phyloP scores from a whole-genome alignment of 2,329 filamentous ascomycete species.

The Chrysosporium queenslandicum region DNA sequence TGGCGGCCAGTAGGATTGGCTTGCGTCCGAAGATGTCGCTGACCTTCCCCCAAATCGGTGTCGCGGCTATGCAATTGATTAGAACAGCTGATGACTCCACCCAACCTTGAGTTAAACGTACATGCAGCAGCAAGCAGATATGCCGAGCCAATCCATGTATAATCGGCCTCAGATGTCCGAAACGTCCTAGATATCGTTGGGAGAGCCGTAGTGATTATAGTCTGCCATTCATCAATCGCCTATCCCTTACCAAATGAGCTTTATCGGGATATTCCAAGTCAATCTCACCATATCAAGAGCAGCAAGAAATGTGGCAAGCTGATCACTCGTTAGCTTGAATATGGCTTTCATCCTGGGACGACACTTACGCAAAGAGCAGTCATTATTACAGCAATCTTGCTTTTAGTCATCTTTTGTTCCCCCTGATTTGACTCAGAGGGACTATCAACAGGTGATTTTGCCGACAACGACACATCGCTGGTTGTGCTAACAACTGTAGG shows the following conservation, averaged over 20 bases:
- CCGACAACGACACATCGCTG: constrained; percentile 1
- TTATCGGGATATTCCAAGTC: neutral
- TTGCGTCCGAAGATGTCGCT: constrained; percentile 61
- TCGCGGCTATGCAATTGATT: too few relatives aligned
- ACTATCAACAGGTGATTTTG: neutral
- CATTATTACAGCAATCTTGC: constrained; percentile 16
- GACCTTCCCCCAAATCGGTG: constrained; percentile 51
- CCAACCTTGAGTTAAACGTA: too few relatives aligned
- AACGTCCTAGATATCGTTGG: constrained; percentile 29
- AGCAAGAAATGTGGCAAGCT: constrained; percentile 51
- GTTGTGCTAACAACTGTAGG: neutral
- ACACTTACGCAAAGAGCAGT: constrained; percentile 16
- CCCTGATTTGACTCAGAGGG: neutral
- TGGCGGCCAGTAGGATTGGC: constrained; percentile 51
- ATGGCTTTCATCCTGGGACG: neutral
- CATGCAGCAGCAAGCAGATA: constrained; percentile 31
- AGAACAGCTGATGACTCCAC: too few relatives aligned
- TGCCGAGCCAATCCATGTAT: constrained; percentile 33
- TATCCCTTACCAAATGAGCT: too few relatives aligned
- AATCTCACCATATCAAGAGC: constrained; percentile 47
- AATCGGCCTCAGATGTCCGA: constrained; percentile 25
- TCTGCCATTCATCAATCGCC: constrained; percentile 16
- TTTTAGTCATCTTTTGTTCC: constrained; percentile 12
- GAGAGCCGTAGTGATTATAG: constrained; percentile 30
- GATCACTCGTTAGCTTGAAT: neutral